These are phyloP conservation scores for Eucalyptus rudis DNA, from an alignment of 345 rosid genomes.

Conservation along the genomic window DNA sequence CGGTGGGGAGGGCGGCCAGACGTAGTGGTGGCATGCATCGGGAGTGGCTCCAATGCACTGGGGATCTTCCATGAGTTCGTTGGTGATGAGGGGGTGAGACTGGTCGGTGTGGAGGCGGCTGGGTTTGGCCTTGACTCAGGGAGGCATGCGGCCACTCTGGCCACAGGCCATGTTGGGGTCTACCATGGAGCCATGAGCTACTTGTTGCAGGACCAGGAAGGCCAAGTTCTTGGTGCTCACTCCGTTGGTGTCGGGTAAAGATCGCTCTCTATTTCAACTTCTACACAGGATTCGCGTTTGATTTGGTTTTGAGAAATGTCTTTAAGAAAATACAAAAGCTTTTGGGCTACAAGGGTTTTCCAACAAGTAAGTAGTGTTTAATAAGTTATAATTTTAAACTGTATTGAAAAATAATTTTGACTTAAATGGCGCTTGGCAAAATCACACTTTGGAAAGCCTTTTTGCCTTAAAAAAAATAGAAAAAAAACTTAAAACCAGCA, in stretches of 20 bases:
- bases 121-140: slow-evolving; percentile 76
- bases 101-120: slow-evolving; percentile 75
- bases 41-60: slow-evolving; percentile 77
- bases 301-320: too few species aligned
- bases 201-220: slow-evolving; percentile 63
- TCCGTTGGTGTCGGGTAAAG: slow-evolving; percentile 62
- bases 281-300: fast-evolving
- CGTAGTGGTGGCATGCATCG: slow-evolving; percentile 71
- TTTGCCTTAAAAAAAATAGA: too few species aligned
- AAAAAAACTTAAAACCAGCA: too few species aligned
- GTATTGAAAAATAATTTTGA: too few species aligned
- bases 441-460: fast-evolving
- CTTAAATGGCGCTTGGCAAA: fast-evolving
- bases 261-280: neutral
- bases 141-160: slow-evolving; percentile 66
- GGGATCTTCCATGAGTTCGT: slow-evolving; percentile 77
- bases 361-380: too few species aligned
- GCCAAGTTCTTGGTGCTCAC: slow-evolving; percentile 48
- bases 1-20: slow-evolving; percentile 90
- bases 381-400: too few species aligned
- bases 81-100: slow-evolving; percentile 43
- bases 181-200: slow-evolving; percentile 84
- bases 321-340: too few species aligned
- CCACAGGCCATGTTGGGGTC: slow-evolving; percentile 67
- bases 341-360: too few species aligned